phyloP scores from a whole-genome alignment of 1,139 yeast genomes.

The Pichia sp. region DNA sequence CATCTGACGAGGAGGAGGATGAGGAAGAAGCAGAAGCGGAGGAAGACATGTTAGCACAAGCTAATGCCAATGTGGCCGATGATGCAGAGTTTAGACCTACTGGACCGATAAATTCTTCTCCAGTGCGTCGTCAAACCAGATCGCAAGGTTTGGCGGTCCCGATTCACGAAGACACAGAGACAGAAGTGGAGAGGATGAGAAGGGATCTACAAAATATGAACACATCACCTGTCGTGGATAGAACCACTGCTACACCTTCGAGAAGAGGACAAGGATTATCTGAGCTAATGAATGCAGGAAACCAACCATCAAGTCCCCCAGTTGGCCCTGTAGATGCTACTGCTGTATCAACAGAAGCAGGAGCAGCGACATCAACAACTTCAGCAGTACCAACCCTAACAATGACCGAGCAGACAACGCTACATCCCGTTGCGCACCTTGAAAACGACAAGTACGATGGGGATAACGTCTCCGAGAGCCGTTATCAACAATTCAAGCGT shows the following conservation, averaged over 20 bases:
- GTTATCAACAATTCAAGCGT: constrained; percentile 25
- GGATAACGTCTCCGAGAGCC: constrained; percentile 22
- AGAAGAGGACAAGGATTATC: constrained; percentile 20
- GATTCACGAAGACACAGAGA: constrained; percentile 23
- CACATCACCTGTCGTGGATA: constrained; percentile 6
- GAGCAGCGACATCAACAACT: too few species aligned
- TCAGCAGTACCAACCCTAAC: too few species aligned
- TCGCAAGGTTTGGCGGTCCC: constrained; percentile 8
- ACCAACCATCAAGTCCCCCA: too few species aligned
- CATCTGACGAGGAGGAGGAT: constrained; percentile 13
- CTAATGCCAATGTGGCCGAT: too few species aligned
- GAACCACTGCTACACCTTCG: neutral
- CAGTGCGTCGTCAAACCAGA: neutral
- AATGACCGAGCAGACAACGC: constrained; percentile 24
- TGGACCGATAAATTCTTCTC: neutral
- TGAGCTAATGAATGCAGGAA: constrained; percentile 5
- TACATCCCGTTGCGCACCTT: constrained; percentile 14
- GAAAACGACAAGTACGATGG: constrained; percentile 17
- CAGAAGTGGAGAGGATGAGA: constrained; percentile 18
- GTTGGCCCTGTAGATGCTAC: too few species aligned
- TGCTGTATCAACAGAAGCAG: too few species aligned
- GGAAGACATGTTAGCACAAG: too few species aligned
- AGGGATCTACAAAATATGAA: constrained; percentile 19
- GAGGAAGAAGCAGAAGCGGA: neutral
- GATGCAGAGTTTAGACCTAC: too few species aligned